phyloP scores from a whole-genome alignment of 2,329 filamentous ascomycete genomes.

The Sporothrix mexicana region DNA sequence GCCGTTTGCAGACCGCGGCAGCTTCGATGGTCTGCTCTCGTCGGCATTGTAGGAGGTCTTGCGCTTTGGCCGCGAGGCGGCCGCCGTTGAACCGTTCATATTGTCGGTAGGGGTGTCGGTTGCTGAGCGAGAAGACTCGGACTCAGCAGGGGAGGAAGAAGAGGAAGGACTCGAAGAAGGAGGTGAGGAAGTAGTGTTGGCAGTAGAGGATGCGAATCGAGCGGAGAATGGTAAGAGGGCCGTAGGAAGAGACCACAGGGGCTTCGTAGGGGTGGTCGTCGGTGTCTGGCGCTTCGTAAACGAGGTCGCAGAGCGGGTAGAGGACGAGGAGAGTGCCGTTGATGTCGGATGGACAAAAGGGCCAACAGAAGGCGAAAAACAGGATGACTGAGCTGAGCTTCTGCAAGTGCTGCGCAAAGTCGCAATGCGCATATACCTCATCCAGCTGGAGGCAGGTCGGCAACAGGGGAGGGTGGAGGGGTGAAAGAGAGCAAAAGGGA shows the following conservation, averaged over 20 bases:
- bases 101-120: conserved; percentile 4
- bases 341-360: not conserved
- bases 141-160: not conserved
- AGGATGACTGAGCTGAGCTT: conserved; percentile 32
- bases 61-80: conserved; percentile 40
- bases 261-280: not conserved
- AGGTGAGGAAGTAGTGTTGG: not conserved
- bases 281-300: not conserved
- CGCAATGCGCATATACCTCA: conserved; percentile 35
- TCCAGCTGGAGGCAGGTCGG: conserved; percentile 33
- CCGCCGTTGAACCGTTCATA: conserved; percentile 39
- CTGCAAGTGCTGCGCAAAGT: conserved; percentile 38
- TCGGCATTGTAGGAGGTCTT: conserved; percentile 38
- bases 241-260: not conserved
- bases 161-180: not conserved
- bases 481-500: not conserved
- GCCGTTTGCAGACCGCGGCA: conserved; percentile 39
- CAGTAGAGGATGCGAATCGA: conserved; percentile 5
- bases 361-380: not conserved
- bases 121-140: not conserved
- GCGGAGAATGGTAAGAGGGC: conserved; percentile 4
- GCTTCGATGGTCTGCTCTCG: conserved; percentile 40
- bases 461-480: not conserved
- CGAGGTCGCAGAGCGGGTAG: not conserved
- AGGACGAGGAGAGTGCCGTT: not conserved